These are phyloP conservation scores for Candida suzukii DNA, from an alignment of 805 yeast species.

Conservation along the genomic window DNA sequence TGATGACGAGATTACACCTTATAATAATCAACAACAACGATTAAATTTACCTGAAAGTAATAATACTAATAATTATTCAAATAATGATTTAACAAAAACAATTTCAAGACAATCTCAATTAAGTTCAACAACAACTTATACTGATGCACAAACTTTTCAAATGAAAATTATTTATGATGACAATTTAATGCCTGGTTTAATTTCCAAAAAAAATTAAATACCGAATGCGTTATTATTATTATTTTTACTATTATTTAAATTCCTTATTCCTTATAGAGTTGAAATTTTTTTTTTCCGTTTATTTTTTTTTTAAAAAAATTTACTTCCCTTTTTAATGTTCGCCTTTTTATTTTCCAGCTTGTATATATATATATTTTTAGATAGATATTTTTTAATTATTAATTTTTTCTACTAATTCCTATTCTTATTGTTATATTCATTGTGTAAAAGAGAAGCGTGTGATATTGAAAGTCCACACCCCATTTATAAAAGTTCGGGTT, in stretches of 20 bases:
- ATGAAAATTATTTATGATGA: slow-evolving; percentile 7
- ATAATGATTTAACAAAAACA: slow-evolving; percentile 3
- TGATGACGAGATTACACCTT: no score
- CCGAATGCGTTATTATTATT: not conserved
- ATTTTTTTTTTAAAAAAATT: not conserved
- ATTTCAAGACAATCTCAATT: slow-evolving; percentile 3
- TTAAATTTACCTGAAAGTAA: no score
- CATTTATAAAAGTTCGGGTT: no score
- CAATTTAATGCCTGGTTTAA: slow-evolving; percentile 10
- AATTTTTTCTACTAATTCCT: no score
- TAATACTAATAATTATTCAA: not conserved
- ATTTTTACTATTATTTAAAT: not conserved
- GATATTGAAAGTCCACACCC: no score
- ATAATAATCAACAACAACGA: no score
- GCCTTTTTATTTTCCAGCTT: not conserved
- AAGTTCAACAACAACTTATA: slow-evolving; percentile 1
- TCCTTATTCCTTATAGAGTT: no score
- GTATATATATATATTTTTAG: not conserved
- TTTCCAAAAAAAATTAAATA: not conserved
- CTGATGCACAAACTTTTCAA: slow-evolving; percentile 4
- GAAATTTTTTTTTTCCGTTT: not conserved
- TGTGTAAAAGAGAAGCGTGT: no score
- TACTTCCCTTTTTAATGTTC: not conserved
- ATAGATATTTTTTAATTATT: no score
- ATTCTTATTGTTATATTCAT: no score